Conservation (phyloP, 75 land plant species). For the Gnetum montanum region DNA sequence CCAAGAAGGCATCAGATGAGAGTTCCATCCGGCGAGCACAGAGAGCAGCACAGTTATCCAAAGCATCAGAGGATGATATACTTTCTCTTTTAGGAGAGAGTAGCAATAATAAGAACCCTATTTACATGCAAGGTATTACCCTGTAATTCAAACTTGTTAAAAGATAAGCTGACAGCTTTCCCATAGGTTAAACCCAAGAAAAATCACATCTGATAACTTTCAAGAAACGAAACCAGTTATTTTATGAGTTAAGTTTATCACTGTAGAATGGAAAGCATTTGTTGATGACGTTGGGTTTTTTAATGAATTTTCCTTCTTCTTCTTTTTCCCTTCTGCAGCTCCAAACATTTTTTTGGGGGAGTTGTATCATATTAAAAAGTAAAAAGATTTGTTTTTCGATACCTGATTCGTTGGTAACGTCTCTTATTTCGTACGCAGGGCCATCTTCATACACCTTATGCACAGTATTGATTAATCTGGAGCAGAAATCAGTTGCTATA, state of each 20-base stretch:
- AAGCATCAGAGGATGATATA: conserved; percentile 42
- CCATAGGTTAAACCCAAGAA: background rate
- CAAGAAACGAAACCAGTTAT: too few species aligned
- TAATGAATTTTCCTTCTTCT: too few species aligned
- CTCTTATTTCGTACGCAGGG: too few species aligned
- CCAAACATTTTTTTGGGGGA: too few species aligned
- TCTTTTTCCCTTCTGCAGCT: too few species aligned
- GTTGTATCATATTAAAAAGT: too few species aligned
- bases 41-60: conserved; percentile 46
- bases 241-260: too few species aligned
- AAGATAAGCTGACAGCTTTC: background rate
- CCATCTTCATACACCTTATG: conserved; percentile 68
- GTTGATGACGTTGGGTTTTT: too few species aligned
- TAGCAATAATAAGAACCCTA: conserved; percentile 46
- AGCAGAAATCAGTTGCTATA: conserved; percentile 43
- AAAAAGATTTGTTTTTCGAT: too few species aligned
- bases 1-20: conserved; percentile 59
- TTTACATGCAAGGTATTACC: conserved; percentile 79
- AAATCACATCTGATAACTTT: background rate
- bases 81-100: conserved; percentile 62
- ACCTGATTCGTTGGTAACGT: too few species aligned
- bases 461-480: conserved; percentile 61
- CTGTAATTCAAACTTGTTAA: too few species aligned
- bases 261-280: too few species aligned
- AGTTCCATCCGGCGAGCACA: conserved; percentile 65